These are phyloP conservation scores for Metschnikowia corniflorae DNA, from an alignment of 805 yeast genomes.

Conservation along the genomic window DNA sequence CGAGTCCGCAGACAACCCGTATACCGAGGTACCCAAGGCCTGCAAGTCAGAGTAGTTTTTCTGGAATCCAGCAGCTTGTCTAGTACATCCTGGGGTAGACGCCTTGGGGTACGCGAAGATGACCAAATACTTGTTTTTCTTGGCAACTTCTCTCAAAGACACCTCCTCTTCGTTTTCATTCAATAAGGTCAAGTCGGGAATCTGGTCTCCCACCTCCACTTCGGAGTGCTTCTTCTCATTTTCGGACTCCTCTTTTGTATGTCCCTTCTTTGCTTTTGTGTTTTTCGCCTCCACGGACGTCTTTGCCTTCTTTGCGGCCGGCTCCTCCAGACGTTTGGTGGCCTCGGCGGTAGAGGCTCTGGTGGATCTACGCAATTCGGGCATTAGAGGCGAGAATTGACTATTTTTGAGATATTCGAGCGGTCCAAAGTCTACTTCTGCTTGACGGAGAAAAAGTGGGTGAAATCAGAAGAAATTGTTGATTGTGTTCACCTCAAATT, in stretches of 20 bases:
- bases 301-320: constrained; percentile 14
- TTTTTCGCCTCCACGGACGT: constrained; percentile 4
- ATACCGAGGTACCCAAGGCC: constrained; percentile 52
- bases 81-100: constrained; percentile 93
- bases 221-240: constrained; percentile 13
- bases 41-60: constrained; percentile 54
- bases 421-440: not conserved
- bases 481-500: not conserved
- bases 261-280: constrained; percentile 1
- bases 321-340: constrained; percentile 11
- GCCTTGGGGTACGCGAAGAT: constrained; percentile 83
- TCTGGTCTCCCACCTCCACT: constrained; percentile 53
- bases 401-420: too few species aligned
- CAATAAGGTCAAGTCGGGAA: constrained; percentile 60
- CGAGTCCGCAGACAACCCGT: constrained; percentile 83
- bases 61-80: constrained; percentile 89
- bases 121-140: constrained; percentile 32
- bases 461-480: not conserved
- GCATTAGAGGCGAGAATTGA: constrained; percentile 9
- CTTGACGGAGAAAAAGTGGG: not conserved
- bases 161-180: constrained; percentile 69
- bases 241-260: constrained; percentile 1
- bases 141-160: constrained; percentile 28
- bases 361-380: constrained; percentile 19
- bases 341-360: constrained; percentile 12